Conservation (phyloP, 495 filamentous ascomycete genomes). For the Penicillium simplicissimum region DNA sequence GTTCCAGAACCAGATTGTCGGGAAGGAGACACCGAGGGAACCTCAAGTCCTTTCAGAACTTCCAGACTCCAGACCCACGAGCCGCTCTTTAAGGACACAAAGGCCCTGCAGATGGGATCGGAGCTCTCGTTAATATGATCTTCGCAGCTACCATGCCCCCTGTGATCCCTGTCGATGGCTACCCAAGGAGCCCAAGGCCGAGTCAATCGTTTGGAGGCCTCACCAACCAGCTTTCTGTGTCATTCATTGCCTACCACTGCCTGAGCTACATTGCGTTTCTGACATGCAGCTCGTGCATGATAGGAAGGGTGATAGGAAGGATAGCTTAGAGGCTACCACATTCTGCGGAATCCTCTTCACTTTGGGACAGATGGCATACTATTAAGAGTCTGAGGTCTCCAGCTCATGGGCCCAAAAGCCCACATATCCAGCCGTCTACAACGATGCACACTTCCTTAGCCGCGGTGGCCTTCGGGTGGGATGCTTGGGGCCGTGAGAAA, state of each 20-base stretch:
- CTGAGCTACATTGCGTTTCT: neutral
- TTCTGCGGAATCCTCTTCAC: neutral
- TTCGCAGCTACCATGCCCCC: neutral
- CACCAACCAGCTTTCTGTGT: neutral
- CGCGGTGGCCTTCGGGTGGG: neutral
- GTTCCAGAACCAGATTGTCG: slow-evolving; percentile 17
- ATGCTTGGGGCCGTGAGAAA: neutral
- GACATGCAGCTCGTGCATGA: neutral
- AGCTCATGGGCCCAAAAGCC: neutral
- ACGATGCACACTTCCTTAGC: neutral
- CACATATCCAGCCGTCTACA: neutral
- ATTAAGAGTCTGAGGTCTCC: neutral
- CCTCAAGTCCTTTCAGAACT: neutral
- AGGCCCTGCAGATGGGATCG: neutral
- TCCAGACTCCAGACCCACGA: neutral
- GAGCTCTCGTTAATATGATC: neutral
- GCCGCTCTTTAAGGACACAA: neutral
- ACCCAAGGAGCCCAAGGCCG: neutral
- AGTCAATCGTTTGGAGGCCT: neutral
- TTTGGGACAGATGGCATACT: neutral
- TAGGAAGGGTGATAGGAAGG: too few species aligned
- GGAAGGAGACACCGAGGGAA: slow-evolving; percentile 24
- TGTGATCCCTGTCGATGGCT: slow-evolving; percentile 1
- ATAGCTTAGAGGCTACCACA: neutral
- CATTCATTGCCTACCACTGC: neutral